Base-by-base conservation (phyloP, 768 basidiomycete species). In the Naganishia vishniacii region DNA sequence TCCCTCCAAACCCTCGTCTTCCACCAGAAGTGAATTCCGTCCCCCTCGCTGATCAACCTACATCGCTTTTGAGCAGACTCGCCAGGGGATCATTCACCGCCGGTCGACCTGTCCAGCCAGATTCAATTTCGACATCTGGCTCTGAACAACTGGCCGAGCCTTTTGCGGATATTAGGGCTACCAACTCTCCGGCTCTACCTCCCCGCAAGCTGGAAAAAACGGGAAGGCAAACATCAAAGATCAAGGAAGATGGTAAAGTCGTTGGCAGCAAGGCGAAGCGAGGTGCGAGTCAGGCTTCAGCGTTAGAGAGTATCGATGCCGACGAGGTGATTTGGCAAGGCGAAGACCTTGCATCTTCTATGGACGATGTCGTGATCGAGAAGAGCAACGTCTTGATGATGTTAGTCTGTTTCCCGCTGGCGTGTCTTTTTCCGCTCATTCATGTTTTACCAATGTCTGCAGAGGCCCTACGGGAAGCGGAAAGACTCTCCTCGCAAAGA, bases 341-440 rank as follows among this genome's bases (percentile, higher is more conserved):
- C 15, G 53, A 25, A 12, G 20, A 56, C 4, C 12, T 56, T 3
- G 11, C 53, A 37, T 25, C n/a, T n/a, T n/a, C 53, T 16, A 56
- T 56, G 53, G 71, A 72, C n/a, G 67, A 70, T 37, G 69, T 77
- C 1, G 67, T 67, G 41, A 69, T 94, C 59, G 93, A 98, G 81
- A 98, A 98, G 82, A 92, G 89, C 70, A 98, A 98, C 73, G 89
- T 97, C 3, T 79, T 98, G 45, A 86, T 97, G 64, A 83, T 98
- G 91, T 92, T 73, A 69, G 83, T 78, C 37, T 56, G 2, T 13
- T 49, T 23, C 25, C 20, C 58, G 23, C 13, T 11, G 11, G 26
- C 1, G n/a, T 40, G 23, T 25, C 48, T 37, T 40, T 29, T 15
- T 37, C 12, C 15, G 48, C 4, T 42, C 25, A 56, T n/a, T 48